Percentiles rank a stretch among this genome's conserved stretches.
Conservation (phyloP, 495 filamentous ascomycete genomes). For the Lineolata rhizophorae region DNA sequence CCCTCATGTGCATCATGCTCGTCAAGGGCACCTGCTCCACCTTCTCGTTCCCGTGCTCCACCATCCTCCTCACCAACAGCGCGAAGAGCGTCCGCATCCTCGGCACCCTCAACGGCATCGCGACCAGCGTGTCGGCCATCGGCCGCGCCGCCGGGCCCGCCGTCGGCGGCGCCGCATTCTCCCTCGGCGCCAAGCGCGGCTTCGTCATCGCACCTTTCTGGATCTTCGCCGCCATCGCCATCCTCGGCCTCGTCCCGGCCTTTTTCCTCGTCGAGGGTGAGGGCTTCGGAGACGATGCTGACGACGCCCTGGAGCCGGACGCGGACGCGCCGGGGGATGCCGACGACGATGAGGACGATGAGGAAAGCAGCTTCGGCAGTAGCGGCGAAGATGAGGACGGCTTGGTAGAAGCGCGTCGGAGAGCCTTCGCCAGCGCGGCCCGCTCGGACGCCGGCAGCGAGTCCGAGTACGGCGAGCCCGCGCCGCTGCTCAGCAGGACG, state of each 20-base stretch:
- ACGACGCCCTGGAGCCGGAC: conserved; percentile 15
- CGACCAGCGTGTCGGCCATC: conserved; percentile 54
- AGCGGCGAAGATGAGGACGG: conserved; percentile 4
- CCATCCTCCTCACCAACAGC: conserved; percentile 80
- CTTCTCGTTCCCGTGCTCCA: conserved; percentile 69
- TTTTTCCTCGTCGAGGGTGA: conserved; percentile 57
- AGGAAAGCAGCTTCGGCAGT: not conserved
- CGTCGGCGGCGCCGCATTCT: conserved; percentile 18
- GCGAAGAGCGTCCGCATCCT: conserved; percentile 50
- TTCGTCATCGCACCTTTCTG: conserved; percentile 67
- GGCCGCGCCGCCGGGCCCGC: conserved; percentile 63
- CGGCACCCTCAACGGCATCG: conserved; percentile 78
- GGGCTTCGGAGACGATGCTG: conserved; percentile 33
- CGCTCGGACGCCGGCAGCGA: conserved; percentile 2
- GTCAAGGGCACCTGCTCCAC: conserved; percentile 48
- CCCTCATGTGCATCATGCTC: conserved; percentile 34
- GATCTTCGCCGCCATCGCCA: conserved; percentile 36
- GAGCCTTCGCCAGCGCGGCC: not conserved
- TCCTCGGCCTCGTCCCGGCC: conserved; percentile 33
- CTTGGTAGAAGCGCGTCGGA: not conserved
- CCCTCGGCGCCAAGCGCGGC: conserved; percentile 43
- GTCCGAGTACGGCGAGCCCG: conserved; percentile 10
- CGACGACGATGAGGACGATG: conserved; percentile 6
- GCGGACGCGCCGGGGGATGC: conserved; percentile 3
- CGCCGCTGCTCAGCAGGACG: conserved; percentile 5